Conservation (phyloP, 2,329 filamentous ascomycete species). For the Aspergillus candidus region DNA sequence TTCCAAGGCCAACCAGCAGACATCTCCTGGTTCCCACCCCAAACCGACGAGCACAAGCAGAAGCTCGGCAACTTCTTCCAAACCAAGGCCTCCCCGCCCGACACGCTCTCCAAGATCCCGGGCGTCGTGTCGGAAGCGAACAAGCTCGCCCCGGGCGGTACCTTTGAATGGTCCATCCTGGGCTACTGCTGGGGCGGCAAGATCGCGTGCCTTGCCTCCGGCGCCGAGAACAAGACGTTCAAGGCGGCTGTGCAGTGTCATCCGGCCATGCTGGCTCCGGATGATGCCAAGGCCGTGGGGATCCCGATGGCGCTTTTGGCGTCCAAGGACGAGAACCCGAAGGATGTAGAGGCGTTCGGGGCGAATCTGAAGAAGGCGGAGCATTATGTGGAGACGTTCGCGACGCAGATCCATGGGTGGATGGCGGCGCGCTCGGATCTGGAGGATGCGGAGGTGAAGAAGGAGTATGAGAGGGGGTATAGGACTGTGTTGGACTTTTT, state of each 20-base stretch:
- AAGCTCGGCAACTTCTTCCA: conserved; percentile 57
- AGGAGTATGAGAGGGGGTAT: conserved; percentile 42
- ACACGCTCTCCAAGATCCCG: conserved; percentile 51
- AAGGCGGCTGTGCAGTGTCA: conserved; percentile 53
- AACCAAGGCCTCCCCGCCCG: conserved; percentile 52
- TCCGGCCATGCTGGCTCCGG: conserved; percentile 56
- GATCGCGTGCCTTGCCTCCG: conserved; percentile 51
- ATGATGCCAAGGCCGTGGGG: conserved; percentile 50
- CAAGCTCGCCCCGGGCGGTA: conserved; percentile 34
- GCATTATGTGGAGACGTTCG: conserved; percentile 41
- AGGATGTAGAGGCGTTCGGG: conserved; percentile 39
- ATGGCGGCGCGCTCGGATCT: conserved; percentile 42
- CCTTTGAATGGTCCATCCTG: conserved; percentile 54
- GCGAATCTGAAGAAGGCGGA: conserved; percentile 30
- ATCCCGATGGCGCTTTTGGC: conserved; percentile 55
- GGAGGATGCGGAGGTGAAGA: conserved; percentile 34
- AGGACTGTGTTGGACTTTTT: conserved; percentile 37
- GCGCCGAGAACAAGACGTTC: conserved; percentile 46
- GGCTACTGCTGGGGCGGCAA: conserved; percentile 58
- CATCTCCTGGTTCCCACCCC: conserved; percentile 56
- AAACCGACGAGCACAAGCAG: conserved; percentile 54
- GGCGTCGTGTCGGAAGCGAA: conserved; percentile 51
- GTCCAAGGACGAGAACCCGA: conserved; percentile 51
- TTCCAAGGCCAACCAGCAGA: conserved; percentile 69
- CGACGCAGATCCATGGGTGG: conserved; percentile 41